These are phyloP conservation scores for Monosporascus sp. DNA, from an alignment of 2,329 filamentous ascomycete genomes.

Conservation along the genomic window DNA sequence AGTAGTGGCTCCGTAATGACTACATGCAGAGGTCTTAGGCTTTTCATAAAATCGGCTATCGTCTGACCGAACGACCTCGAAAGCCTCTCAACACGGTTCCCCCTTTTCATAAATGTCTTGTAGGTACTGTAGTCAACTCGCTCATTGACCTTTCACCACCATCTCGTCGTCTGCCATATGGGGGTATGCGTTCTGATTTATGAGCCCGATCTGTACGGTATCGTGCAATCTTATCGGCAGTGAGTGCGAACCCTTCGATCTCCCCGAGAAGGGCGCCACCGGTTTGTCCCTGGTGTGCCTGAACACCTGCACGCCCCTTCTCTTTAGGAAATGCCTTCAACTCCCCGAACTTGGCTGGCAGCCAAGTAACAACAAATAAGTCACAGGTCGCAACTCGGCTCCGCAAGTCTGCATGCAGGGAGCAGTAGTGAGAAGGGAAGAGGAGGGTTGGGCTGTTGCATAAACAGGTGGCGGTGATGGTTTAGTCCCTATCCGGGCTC, in stretches of 20 bases:
- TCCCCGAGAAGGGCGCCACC: not conserved
- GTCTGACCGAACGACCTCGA: too few species aligned
- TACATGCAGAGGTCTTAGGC: too few species aligned
- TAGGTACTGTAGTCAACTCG: too few species aligned
- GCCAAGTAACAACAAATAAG: not conserved
- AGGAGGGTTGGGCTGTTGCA: not conserved
- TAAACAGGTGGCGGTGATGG: not conserved
- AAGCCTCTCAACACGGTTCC: too few species aligned
- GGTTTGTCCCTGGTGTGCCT: not conserved
- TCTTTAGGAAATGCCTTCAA: not conserved
- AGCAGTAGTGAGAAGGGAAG: conserved; percentile 3
- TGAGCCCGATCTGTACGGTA: not conserved
- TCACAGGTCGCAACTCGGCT: not conserved
- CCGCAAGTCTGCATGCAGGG: not conserved
- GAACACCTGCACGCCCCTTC: not conserved
- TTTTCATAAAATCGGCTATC: too few species aligned
- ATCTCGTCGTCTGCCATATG: too few species aligned
- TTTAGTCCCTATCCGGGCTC: not conserved
- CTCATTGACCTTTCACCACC: too few species aligned
- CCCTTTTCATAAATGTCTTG: too few species aligned
- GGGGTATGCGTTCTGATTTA: not conserved
- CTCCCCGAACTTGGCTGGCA: too few species aligned
- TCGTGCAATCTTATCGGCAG: not conserved
- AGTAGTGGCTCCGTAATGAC: too few species aligned
- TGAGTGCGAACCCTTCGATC: not conserved